Base-by-base conservation (phyloP, 2,329 filamentous ascomycete species). In the Lachnellula occidentalis region DNA sequence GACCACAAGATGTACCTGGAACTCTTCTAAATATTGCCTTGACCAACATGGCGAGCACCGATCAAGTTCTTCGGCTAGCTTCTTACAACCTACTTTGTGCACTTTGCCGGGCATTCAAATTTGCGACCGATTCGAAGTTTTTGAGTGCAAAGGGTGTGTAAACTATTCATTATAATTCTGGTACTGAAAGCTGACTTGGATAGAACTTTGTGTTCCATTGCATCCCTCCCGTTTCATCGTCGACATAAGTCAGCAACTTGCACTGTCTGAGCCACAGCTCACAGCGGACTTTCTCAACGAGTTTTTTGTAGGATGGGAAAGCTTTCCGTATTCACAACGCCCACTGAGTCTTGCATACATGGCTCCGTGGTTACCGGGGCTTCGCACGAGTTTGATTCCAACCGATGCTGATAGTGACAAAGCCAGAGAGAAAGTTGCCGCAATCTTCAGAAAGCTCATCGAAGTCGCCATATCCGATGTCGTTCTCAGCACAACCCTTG, bases 221-320 rank as follows among this genome's bases (percentile, higher is more conserved):
- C 82, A 86, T 57, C 79, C 84, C 2, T 81, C 81, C 3, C 75
- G 77, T 22, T 86, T 87, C 65, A 82, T 88, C 42, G 73, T 87
- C 61, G 78, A 79, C 46, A 83, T 87, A 46, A 87, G 85, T 71
- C 79, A 78, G 62, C 78, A 82, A 57, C 72, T 88, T 15, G 83
- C 85, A 8, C 70, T 73, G 31, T 78, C 82, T 19, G 84, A 88
- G 63, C 82, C 85, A 21, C 83, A 86, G 61, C 74, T 88, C 7
- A 87, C 85, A 0, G 79, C 78, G 7, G 85, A 88, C 63, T 88
- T 88, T 62, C 65, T 88, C 39, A 86, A 84, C n/a, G 85, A 87
- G 63, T 88, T 88, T 65, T 87, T 88, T 55, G 82, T 86, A 22
- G 82, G 84, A 17, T 88, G 85, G 85, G 83, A 86, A 60, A 86